Evolutionary conservation across 371 early-diverging fungal genomes (phyloP).

Genomic region (Mortierella sp.): DNA sequence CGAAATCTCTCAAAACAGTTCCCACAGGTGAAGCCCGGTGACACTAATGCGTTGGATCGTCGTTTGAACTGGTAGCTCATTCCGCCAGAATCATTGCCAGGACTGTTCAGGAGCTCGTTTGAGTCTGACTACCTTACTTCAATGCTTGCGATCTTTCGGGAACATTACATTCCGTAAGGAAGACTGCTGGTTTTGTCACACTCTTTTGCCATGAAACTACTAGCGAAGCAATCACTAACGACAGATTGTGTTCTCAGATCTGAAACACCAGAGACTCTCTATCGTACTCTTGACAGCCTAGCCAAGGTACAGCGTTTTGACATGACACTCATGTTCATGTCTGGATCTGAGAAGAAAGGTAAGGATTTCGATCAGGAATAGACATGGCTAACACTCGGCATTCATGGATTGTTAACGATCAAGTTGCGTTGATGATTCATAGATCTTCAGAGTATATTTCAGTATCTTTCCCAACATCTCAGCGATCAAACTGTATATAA

Average conservation of each 20-base stretch:
- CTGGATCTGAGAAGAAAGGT: slow-evolving; percentile 66
- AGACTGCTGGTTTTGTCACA: not conserved
- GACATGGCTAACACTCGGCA: too few species aligned
- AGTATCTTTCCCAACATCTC: slow-evolving; percentile 22
- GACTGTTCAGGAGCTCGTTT: slow-evolving; percentile 77
- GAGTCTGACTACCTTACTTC: slow-evolving; percentile 75
- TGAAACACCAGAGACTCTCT: slow-evolving; percentile 56
- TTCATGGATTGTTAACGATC: too few species aligned
- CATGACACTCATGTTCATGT: slow-evolving; percentile 76
- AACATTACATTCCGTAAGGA: slow-evolving; percentile 56
- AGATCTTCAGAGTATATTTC: slow-evolving; percentile 33
- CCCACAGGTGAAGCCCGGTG: not conserved
- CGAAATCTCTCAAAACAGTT: not conserved
- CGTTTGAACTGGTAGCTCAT: slow-evolving; percentile 56
- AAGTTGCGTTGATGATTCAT: not conserved
- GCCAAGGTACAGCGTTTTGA: slow-evolving; percentile 69
- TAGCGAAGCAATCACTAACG: not conserved
- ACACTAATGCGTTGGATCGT: too few species aligned
- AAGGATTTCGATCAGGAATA: too few species aligned
- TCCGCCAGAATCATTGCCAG: slow-evolving; percentile 59
- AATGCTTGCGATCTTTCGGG: slow-evolving; percentile 65
- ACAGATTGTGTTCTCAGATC: slow-evolving; percentile 23
- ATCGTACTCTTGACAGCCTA: slow-evolving; percentile 59
- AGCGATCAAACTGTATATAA: slow-evolving; percentile 9
- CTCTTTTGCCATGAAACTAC: not conserved